Base-by-base conservation (phyloP, 352 stramenopile genomes). In the Phytophthora fragariae region DNA sequence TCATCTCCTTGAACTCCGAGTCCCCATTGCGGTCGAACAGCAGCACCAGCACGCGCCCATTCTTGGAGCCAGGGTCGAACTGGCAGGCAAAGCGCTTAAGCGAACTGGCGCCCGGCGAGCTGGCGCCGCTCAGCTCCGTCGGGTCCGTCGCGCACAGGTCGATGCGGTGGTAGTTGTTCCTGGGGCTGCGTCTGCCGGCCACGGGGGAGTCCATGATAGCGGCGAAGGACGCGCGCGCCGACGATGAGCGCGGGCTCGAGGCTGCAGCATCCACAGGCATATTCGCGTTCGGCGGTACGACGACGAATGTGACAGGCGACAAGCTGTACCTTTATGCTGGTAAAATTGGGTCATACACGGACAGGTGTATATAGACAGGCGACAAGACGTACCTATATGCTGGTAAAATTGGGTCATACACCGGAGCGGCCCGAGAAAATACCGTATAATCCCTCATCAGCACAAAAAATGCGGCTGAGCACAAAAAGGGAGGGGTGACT, bases 1-100 rank as follows among this genome's bases (percentile, higher is more conserved):
- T 83, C 72, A 93, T 83, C 50, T 85, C 69, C 39, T 85, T 77
- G 49, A 91, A 82, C 49, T 76, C 81, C 12, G 80, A 79, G 19
- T 89, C 76, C 5, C 85, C 81, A 5, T 86, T 64, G 37, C 64
- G 54, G 64, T 91, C 83, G 59, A 93, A 93, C 4, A 79, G 75
- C 17, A 91, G 70, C 58, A 90, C 77, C n/a, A 79, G 55, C 3
- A 79, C 68, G 41, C 71, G 77, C 10, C 77, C 77, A 10, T 82
- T 84, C 57, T 73, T 81, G 33, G 68, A 72, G 64, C 71, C 76
- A n/a, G 77, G 77, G 44, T 85, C 75, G 54, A 85, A 85, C 50
- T 81, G 72, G 60, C 78, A 85, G 17, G 72, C 69, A 47, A 83
- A 85, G 33, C 76, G 72, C 68, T 83, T 82, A 17, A 73, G 52